A percentile compares a stretch with the other conserved stretches of the same genome.
Conservation (phyloP, 257 asterid species). For the Nicotiana tabacum region DNA sequence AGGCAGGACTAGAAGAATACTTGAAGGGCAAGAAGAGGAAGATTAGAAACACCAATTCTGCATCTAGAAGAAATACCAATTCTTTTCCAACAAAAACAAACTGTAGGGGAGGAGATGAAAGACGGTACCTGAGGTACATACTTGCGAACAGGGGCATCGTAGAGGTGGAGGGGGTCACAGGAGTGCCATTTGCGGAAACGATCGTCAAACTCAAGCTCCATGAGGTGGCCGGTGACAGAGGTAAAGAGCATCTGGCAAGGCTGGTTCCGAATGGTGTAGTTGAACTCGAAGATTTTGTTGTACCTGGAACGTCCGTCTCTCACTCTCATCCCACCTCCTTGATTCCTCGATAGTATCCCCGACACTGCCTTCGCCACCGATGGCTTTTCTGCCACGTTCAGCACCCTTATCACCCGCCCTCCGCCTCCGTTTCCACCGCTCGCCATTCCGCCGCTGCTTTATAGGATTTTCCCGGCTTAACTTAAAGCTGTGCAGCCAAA, state of each 20-base stretch:
- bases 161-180: constrained; percentile 88
- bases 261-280: constrained; percentile 47
- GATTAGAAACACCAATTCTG: not conserved
- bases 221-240: constrained; percentile 94
- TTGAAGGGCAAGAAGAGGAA: not conserved
- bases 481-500: not conserved
- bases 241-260: constrained; percentile 80
- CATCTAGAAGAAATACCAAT: no score
- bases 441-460: constrained; percentile 1
- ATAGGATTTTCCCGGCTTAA: not conserved
- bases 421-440: constrained; percentile 27
- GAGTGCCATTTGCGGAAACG: constrained; percentile 91
- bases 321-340: constrained; percentile 51
- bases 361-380: constrained; percentile 94
- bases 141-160: constrained; percentile 75
- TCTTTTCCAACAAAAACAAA: no score
- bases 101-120: not conserved
- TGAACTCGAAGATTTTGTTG: constrained; percentile 87
- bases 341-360: constrained; percentile 65
- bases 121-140: constrained; percentile 68
- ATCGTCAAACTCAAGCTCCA: constrained; percentile 91
- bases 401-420: constrained; percentile 55
- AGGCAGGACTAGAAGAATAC: not conserved
- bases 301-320: constrained; percentile 82
- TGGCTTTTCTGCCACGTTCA: constrained; percentile 99